These are phyloP conservation scores for Heliosperma pusillum DNA, from an alignment of 148 eudicot genomes.

Conservation along the genomic window DNA sequence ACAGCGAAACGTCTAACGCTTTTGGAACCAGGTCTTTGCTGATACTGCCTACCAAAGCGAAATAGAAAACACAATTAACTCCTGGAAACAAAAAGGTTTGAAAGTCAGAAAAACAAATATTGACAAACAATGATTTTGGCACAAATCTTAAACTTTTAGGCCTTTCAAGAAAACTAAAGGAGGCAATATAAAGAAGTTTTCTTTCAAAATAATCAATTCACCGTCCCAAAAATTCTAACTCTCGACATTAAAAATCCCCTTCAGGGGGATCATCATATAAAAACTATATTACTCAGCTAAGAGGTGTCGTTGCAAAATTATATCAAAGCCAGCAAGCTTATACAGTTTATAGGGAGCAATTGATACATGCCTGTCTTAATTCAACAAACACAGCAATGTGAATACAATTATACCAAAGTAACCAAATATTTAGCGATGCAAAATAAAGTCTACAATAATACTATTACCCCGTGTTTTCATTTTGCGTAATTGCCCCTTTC, in stretches of 20 bases:
- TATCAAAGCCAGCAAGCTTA: neutral
- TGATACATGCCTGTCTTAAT: neutral
- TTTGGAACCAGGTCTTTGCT: conserved; percentile 27
- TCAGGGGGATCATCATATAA: neutral
- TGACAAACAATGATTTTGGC: neutral
- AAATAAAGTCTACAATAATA: too few relatives aligned
- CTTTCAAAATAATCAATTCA: neutral
- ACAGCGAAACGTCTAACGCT: conserved; percentile 19
- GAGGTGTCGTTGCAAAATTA: neutral
- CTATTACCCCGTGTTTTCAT: too few relatives aligned
- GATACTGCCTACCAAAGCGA: conserved; percentile 31
- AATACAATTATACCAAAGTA: neutral
- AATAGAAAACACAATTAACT: conserved; percentile 4
- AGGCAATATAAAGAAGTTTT: neutral
- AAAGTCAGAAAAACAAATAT: neutral
- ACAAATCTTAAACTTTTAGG: neutral
- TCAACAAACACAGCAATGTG: neutral
- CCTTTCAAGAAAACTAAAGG: neutral
- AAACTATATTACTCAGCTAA: neutral
- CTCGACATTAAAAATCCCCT: neutral
- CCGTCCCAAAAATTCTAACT: neutral
- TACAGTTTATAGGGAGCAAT: neutral
- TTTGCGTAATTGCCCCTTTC: too few relatives aligned
- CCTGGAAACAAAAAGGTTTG: conserved; percentile 1
- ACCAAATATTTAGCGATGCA: neutral